Evolutionary conservation across 371 early-diverging fungal genomes (phyloP).

Genomic region (Rhizomucor pusillus): DNA sequence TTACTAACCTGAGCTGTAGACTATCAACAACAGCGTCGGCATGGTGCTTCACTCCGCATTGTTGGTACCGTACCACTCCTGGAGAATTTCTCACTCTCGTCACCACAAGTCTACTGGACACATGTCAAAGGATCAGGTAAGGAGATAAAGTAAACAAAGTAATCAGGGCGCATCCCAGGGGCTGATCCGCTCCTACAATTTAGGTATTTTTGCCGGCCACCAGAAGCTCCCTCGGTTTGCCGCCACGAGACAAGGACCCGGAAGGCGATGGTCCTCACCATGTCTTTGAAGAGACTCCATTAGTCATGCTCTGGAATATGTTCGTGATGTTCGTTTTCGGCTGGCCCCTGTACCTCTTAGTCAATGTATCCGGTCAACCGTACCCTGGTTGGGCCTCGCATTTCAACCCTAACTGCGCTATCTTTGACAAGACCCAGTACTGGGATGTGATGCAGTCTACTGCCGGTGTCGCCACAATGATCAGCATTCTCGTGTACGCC

Average conservation of each 20-base stretch:
- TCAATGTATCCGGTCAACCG: slow-evolving; percentile 70
- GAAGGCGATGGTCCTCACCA: slow-evolving; percentile 45
- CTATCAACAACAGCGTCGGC: slow-evolving; percentile 80
- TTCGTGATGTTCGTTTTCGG: slow-evolving; percentile 70
- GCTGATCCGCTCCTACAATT: not conserved
- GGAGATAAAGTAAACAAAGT: not conserved
- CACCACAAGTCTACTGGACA: slow-evolving; percentile 86
- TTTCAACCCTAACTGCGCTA: slow-evolving; percentile 73
- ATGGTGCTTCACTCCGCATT: slow-evolving; percentile 79
- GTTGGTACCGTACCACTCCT: slow-evolving; percentile 83
- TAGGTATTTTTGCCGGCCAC: slow-evolving; percentile 80
- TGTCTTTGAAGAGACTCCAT: slow-evolving; percentile 64
- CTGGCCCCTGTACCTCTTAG: slow-evolving; percentile 80
- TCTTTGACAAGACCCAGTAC: slow-evolving; percentile 73
- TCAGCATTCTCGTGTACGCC: slow-evolving; percentile 52
- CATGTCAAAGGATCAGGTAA: slow-evolving; percentile 75
- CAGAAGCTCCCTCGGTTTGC: slow-evolving; percentile 50
- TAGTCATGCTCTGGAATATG: slow-evolving; percentile 57
- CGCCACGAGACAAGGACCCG: slow-evolving; percentile 28
- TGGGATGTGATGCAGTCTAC: slow-evolving; percentile 67
- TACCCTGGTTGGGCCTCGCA: slow-evolving; percentile 77
- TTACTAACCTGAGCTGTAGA: too few species aligned
- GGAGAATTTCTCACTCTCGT: slow-evolving; percentile 70
- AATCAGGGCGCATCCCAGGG: not conserved
- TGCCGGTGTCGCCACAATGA: slow-evolving; percentile 61